phyloP scores from a whole-genome alignment of 805 yeast species.

The Debaryomyces castellii region DNA sequence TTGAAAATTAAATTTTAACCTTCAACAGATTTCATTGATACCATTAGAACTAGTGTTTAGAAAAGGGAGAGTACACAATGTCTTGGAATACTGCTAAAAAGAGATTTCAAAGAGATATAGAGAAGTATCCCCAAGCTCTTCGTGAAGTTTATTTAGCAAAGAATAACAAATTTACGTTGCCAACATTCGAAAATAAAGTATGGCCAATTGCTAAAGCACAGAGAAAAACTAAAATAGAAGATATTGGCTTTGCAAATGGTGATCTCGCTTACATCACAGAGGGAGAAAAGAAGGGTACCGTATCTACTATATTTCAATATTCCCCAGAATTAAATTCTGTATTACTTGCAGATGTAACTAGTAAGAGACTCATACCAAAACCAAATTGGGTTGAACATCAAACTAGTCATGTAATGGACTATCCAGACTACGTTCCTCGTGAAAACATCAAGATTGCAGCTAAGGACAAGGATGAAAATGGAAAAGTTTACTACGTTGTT shows the following conservation, averaged over 20 bases:
- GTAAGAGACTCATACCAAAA: slow-evolving; percentile 67
- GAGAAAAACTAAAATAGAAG: slow-evolving; percentile 44
- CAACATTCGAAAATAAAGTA: slow-evolving; percentile 29
- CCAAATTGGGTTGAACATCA: slow-evolving; percentile 72
- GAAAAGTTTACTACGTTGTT: slow-evolving; percentile 67
- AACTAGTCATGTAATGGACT: slow-evolving; percentile 65
- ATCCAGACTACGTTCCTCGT: slow-evolving; percentile 62
- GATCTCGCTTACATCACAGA: slow-evolving; percentile 72
- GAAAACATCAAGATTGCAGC: slow-evolving; percentile 74
- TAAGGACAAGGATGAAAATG: slow-evolving; percentile 66
- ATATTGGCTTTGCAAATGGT: slow-evolving; percentile 68
- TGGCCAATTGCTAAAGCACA: slow-evolving; percentile 23
- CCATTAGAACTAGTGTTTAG: not conserved
- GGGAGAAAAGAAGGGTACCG: slow-evolving; percentile 74
- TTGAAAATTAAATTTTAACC: slow-evolving; percentile 1
- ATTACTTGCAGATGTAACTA: slow-evolving; percentile 67
- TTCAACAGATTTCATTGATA: not conserved
- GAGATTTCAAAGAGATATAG: slow-evolving; percentile 37
- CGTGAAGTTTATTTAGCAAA: slow-evolving; percentile 23
- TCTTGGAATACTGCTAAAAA: slow-evolving; percentile 32
- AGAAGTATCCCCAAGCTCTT: slow-evolving; percentile 29
- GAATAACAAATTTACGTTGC: slow-evolving; percentile 28
- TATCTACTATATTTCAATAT: slow-evolving; percentile 64
- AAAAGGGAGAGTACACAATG: slow-evolving; percentile 15
- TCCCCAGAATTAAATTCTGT: slow-evolving; percentile 62